Conservation (phyloP, 495 filamentous ascomycete genomes). For the Rostrohypoxylon terebratum region DNA sequence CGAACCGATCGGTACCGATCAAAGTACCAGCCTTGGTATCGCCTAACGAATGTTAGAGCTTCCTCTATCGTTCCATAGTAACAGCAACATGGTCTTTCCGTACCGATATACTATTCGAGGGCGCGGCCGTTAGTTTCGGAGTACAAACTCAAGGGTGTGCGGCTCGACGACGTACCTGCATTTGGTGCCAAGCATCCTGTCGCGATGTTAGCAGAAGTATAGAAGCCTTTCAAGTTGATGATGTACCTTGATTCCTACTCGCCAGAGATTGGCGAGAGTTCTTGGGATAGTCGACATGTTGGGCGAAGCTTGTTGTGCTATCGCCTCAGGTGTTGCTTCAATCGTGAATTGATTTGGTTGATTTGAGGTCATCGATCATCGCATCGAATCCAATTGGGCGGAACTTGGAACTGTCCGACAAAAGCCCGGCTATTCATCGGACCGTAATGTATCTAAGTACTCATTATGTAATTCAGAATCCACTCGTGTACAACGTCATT, state of each 20-base stretch:
- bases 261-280: slow-evolving; percentile 86
- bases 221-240: background rate
- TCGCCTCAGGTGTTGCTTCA: slow-evolving; percentile 22
- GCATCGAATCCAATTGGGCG: slow-evolving; percentile 30
- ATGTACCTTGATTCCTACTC: slow-evolving; percentile 85
- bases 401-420: slow-evolving; percentile 3
- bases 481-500: slow-evolving; percentile 16
- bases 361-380: slow-evolving; percentile 31
- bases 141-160: slow-evolving; percentile 26
- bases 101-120: slow-evolving; percentile 74
- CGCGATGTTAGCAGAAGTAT: slow-evolving; percentile 31
- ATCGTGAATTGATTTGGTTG: slow-evolving; percentile 10
- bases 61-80: background rate
- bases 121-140: slow-evolving; percentile 46
- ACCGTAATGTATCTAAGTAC: background rate
- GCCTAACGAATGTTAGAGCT: slow-evolving; percentile 67
- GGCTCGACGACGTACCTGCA: slow-evolving; percentile 77
- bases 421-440: slow-evolving; percentile 26
- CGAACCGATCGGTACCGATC: slow-evolving; percentile 86
- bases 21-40: slow-evolving; percentile 96
- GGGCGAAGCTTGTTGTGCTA: slow-evolving; percentile 50
- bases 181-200: slow-evolving; percentile 89
- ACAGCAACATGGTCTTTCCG: slow-evolving; percentile 21
- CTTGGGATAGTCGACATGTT: slow-evolving; percentile 94
- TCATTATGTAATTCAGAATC: background rate